These are phyloP conservation scores for Flaveria linearis DNA, from an alignment of 129 eudicot species.

Conservation along the genomic window DNA sequence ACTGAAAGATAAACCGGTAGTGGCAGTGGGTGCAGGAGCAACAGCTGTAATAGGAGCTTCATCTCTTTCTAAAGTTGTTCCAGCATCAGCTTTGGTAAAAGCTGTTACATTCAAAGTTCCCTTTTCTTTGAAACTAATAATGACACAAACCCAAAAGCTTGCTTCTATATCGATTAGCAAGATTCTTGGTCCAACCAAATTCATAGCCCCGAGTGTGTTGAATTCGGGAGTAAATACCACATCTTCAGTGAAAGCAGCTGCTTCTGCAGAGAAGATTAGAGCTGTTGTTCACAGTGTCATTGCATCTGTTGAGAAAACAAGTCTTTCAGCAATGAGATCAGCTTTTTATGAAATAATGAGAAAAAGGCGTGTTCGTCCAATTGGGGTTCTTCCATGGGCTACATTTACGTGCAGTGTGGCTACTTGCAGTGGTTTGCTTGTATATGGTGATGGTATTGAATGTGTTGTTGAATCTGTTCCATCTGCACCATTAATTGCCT, in stretches of 20 bases:
- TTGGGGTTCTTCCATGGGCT: conserved; percentile 82
- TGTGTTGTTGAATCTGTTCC: conserved; percentile 88
- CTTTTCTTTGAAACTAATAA: conserved; percentile 55
- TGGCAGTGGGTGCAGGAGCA: conserved; percentile 97
- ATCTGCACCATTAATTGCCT: conserved; percentile 83
- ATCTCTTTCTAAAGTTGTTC: conserved; percentile 77
- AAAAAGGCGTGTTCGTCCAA: conserved; percentile 54
- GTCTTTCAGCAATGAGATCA: conserved; percentile 86
- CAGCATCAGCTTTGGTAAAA: conserved; percentile 67
- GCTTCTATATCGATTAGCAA: conserved; percentile 59
- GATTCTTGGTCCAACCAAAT: conserved; percentile 63
- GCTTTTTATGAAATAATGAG: conserved; percentile 96
- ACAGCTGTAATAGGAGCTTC: conserved; percentile 84
- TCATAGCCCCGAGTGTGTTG: conserved; percentile 49
- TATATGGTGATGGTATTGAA: conserved; percentile 89
- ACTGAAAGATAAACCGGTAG: conserved; percentile 65
- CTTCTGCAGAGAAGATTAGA: conserved; percentile 82
- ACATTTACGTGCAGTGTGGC: conserved; percentile 83
- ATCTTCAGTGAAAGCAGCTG: conserved; percentile 66
- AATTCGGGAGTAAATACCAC: conserved; percentile 59
- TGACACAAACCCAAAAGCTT: conserved; percentile 70
- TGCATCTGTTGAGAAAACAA: conserved; percentile 81
- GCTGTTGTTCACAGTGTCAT: conserved; percentile 71
- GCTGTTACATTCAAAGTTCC: conserved; percentile 63
- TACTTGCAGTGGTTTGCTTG: conserved; percentile 72